Conservation (phyloP, 2,329 filamentous ascomycete genomes). For the Sporothrix globosa region DNA sequence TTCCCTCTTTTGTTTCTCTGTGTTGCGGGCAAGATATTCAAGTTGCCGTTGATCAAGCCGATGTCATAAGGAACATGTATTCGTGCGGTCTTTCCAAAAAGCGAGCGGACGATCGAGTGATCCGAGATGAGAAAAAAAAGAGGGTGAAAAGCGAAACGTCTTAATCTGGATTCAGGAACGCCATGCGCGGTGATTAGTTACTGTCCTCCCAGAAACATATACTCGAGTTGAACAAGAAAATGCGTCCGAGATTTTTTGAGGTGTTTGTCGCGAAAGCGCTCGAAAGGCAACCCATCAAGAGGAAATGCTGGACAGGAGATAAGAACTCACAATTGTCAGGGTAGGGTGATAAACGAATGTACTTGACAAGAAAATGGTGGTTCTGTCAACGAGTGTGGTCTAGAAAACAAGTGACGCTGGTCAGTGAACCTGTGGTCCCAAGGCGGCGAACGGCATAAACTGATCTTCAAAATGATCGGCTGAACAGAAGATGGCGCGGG, state of each 20-base stretch:
- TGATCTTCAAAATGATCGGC: slow-evolving; percentile 42
- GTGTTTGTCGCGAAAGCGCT: background rate
- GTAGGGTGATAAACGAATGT: slow-evolving; percentile 57
- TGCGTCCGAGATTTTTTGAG: background rate
- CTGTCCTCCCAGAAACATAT: background rate
- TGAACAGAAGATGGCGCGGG: slow-evolving; percentile 29
- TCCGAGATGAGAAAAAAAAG: slow-evolving; percentile 26
- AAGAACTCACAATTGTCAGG: slow-evolving; percentile 53
- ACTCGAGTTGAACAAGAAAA: background rate
- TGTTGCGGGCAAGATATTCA: slow-evolving; percentile 12
- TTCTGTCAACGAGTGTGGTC: slow-evolving; percentile 56
- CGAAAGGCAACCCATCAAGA: background rate
- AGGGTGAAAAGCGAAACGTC: slow-evolving; percentile 15
- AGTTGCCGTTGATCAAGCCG: slow-evolving; percentile 21
- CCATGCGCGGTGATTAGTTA: slow-evolving; percentile 26
- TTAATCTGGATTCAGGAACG: slow-evolving; percentile 20
- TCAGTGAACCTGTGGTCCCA: slow-evolving; percentile 36
- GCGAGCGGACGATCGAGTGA: slow-evolving; percentile 32
- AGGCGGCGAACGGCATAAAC: slow-evolving; percentile 38
- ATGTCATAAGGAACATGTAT: slow-evolving; percentile 26
- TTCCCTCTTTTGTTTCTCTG: slow-evolving; percentile 3
- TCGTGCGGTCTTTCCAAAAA: slow-evolving; percentile 28
- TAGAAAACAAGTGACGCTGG: slow-evolving; percentile 33
- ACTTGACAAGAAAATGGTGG: slow-evolving; percentile 54
- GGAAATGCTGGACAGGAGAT: background rate